Base-by-base conservation (phyloP, 768 basidiomycete species). In the Zangia roseola region DNA sequence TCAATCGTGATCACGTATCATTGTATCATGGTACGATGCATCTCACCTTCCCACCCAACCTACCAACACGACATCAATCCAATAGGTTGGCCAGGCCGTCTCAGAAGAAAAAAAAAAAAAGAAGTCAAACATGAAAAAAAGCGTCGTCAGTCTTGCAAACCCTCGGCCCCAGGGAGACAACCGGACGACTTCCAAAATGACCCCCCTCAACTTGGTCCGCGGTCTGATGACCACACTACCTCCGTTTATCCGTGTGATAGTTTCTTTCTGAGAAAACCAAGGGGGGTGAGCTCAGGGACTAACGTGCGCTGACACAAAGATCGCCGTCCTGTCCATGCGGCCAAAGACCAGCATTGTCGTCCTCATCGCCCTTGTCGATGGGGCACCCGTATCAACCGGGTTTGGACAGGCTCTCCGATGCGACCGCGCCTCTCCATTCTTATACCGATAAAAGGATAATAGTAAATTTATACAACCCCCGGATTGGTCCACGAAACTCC, bases 141-240 rank as follows among this genome's bases (percentile, higher is more conserved):
- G 30, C 17, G 12, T 14, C 28, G 14, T n/a, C 44, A 46, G 38
- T 35, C 20, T 6, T 31, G 14, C 31, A 31, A 53, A 13, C 53
- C 63, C 63, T 64, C 64, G 63, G 63, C 50, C 56, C 64, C 63
- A 66, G 23, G 63, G 63, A 54, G 43, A 30, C 28, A 41, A 28
- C 16, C 14, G 31, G 16, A 31, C 31, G 3, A 2, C 6, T 31
- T 13, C 14, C 21, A 33, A 30, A 39, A 48, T 37, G 49, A 16
- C 13, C 31, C 14, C 36, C 23, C 42, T n/a, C n/a, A 37, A 50
- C 49, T 45, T 52, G 20, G 13, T 37, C 63, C 54, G 58, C 43
- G 50, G 54, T 53, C 12, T 35, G 48, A 41, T 56, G 53, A 31
- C 63, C 64, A 63, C 63, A 16, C 49, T 64, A 60, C 39, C 63